Evolutionary conservation across 371 early-diverging fungal genomes (phyloP).

Genomic region (Zychaea mexicana): DNA sequence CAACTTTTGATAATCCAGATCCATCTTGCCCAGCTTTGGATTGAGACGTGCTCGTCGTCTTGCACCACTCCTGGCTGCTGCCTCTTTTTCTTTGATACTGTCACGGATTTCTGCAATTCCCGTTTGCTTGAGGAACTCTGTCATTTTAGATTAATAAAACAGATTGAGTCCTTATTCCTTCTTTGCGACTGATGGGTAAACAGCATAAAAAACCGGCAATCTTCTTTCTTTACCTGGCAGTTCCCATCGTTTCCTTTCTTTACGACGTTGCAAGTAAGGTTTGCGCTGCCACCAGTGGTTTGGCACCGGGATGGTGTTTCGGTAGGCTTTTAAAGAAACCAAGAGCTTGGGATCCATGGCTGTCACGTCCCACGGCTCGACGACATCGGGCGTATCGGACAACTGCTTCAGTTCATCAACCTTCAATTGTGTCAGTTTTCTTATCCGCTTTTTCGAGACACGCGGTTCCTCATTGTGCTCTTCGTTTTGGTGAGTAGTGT

Average conservation of each 20-base stretch:
- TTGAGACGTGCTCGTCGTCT: constrained; percentile 80
- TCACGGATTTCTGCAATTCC: constrained; percentile 90
- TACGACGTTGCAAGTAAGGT: constrained; percentile 85
- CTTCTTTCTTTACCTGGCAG: constrained; percentile 77
- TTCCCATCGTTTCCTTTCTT: constrained; percentile 85
- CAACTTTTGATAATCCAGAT: constrained; percentile 87
- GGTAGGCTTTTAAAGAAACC: constrained; percentile 76
- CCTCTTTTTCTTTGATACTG: constrained; percentile 77
- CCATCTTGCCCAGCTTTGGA: constrained; percentile 90
- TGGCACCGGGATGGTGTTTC: constrained; percentile 92
- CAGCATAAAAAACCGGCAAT: too few relatives aligned
- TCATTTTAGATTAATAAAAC: too few relatives aligned
- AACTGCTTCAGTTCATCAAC: constrained; percentile 87
- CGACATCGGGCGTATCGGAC: constrained; percentile 85
- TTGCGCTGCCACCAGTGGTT: constrained; percentile 92
- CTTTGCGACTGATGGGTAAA: too few relatives aligned
- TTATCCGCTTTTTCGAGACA: constrained; percentile 63
- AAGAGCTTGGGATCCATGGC: constrained; percentile 83
- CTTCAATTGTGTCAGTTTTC: constrained; percentile 61
- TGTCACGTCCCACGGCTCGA: constrained; percentile 92
- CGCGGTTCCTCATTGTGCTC: not conserved
- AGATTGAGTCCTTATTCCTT: too few relatives aligned
- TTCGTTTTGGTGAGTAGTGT: not conserved
- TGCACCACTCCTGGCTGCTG: constrained; percentile 64
- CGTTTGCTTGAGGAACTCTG: constrained; percentile 87